phyloP scores from a whole-genome alignment of 2,329 filamentous ascomycete species.

The Exophiala xenobiotica region DNA sequence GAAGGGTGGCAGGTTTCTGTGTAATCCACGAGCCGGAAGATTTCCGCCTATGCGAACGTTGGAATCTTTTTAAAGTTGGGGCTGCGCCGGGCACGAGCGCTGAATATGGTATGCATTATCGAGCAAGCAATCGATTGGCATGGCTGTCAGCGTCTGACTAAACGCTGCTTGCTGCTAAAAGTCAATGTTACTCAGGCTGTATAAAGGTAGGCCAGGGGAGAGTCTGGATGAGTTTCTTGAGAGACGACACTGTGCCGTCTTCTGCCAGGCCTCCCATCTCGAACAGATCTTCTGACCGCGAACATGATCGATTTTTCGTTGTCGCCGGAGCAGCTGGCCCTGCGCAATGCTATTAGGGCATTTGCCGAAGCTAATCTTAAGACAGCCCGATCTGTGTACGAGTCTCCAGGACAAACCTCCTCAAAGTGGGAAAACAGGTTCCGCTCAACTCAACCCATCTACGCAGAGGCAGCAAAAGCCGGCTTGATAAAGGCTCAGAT shows the following conservation, averaged over 20 bases:
- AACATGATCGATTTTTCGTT: slow-evolving; percentile 21
- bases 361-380: slow-evolving; percentile 18
- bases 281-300: too few species aligned
- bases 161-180: too few species aligned
- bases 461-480: slow-evolving; percentile 43
- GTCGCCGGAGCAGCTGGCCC: slow-evolving; percentile 15
- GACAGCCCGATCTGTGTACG: slow-evolving; percentile 18
- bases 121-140: not conserved
- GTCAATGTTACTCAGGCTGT: too few species aligned
- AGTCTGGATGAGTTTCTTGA: too few species aligned
- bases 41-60: slow-evolving; percentile 13
- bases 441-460: slow-evolving; percentile 49
- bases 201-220: too few species aligned
- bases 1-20: too few species aligned
- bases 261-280: too few species aligned
- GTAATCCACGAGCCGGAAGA: too few species aligned
- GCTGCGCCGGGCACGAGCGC: too few species aligned
- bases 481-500: slow-evolving; percentile 53
- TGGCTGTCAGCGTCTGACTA: too few species aligned
- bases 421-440: slow-evolving; percentile 43
- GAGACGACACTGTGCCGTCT: too few species aligned
- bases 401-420: slow-evolving; percentile 16
- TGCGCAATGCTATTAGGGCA: slow-evolving; percentile 14
- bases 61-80: too few species aligned
- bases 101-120: not conserved